Evolutionary conservation across 1,284 basidiomycete species (phyloP).

Genomic region (Cystobasidium sp.): DNA sequence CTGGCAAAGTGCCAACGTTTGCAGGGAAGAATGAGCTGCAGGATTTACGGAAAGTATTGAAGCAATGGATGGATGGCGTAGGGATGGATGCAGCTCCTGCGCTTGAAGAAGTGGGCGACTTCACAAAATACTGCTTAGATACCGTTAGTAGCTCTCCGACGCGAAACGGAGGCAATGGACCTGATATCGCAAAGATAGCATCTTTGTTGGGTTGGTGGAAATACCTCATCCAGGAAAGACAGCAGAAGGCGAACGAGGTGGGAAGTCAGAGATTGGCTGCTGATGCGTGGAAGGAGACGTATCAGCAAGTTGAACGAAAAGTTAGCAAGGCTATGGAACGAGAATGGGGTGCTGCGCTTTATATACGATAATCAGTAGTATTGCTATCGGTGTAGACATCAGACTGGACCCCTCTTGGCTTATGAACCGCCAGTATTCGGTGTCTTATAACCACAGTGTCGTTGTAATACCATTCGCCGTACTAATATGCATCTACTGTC

Average conservation of each 20-base stretch:
- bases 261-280: slow-evolving; percentile 59
- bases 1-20: slow-evolving; percentile 11
- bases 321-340: slow-evolving; percentile 51
- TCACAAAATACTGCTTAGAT: slow-evolving; percentile 36
- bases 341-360: slow-evolving; percentile 34
- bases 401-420: not conserved
- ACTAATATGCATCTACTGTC: not conserved
- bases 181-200: slow-evolving; percentile 23
- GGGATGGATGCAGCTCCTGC: slow-evolving; percentile 37
- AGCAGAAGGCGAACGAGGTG: not conserved
- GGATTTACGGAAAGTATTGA: slow-evolving; percentile 21
- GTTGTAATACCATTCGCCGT: not conserved
- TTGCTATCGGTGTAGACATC: not conserved
- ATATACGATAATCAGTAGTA: slow-evolving; percentile 6
- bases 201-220: slow-evolving; percentile 35
- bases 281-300: slow-evolving; percentile 75
- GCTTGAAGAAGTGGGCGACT: slow-evolving; percentile 35
- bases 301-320: slow-evolving; percentile 66
- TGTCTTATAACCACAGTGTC: not conserved
- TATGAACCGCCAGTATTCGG: not conserved
- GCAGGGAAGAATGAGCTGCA: slow-evolving; percentile 7
- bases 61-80: slow-evolving; percentile 38
- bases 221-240: slow-evolving; percentile 20
- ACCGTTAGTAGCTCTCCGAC: not conserved
- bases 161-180: slow-evolving; percentile 34